phyloP scores from a whole-genome alignment of 768 basidiomycete genomes.

The Suillus decipiens region DNA sequence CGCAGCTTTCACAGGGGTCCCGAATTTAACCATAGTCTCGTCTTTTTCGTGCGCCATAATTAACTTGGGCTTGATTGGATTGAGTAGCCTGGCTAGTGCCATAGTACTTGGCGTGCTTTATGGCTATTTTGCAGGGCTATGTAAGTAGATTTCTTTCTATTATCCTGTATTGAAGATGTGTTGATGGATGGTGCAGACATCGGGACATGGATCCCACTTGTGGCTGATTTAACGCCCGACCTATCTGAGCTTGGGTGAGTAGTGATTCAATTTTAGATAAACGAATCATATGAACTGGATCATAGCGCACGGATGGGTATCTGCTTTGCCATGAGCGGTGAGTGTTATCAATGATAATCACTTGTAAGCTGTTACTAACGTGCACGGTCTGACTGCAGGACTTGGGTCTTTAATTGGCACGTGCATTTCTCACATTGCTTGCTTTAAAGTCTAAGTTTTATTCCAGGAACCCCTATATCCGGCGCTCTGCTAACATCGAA shows the following conservation, averaged over 20 bases:
- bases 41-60: slow-evolving; percentile 34
- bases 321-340: slow-evolving; percentile 10
- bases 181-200: slow-evolving; percentile 32
- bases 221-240: slow-evolving; percentile 44
- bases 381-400: slow-evolving; percentile 4
- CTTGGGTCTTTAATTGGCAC: slow-evolving; percentile 23
- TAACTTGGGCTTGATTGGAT: slow-evolving; percentile 46
- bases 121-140: slow-evolving; percentile 49
- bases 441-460: neutral
- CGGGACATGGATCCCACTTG: slow-evolving; percentile 40
- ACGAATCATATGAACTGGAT: neutral
- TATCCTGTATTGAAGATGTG: neutral
- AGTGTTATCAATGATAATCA: neutral
- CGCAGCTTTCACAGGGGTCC: slow-evolving; percentile 44
- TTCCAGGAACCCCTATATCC: slow-evolving; percentile 53
- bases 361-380: neutral
- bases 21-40: slow-evolving; percentile 41
- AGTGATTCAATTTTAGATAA: neutral
- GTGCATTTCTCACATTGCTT: slow-evolving; percentile 13
- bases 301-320: slow-evolving; percentile 32
- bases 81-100: slow-evolving; percentile 35
- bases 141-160: slow-evolving; percentile 25
- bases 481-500: slow-evolving; percentile 54
- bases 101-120: slow-evolving; percentile 42
- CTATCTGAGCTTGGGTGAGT: slow-evolving; percentile 54